A percentile compares a stretch with the other conserved stretches of the same genome.
Evolutionary conservation across 768 basidiomycete species (phyloP).

Genomic region (Leccinum imitatum): DNA sequence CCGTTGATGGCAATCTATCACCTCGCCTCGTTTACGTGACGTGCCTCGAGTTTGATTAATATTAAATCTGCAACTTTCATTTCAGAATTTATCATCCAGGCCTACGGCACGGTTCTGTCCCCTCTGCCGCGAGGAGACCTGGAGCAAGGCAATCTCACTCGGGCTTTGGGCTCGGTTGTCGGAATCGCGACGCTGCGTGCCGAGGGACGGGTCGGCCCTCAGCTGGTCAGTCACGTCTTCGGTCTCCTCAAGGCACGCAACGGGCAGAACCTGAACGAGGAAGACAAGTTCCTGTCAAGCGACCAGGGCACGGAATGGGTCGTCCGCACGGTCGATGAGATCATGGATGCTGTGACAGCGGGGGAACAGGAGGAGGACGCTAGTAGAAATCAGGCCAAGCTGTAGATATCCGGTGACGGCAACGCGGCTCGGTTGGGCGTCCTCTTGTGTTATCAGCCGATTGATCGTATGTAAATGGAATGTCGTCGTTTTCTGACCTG

Average conservation of each 20-base stretch:
- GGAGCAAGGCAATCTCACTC: conserved; percentile 82
- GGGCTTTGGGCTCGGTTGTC: conserved; percentile 80
- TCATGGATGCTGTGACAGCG: conserved; percentile 70
- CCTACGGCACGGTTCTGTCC: conserved; percentile 75
- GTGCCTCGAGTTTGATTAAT: conserved; percentile 34
- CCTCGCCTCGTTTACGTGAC: conserved; percentile 32
- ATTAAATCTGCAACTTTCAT: conserved; percentile 24
- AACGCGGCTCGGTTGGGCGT: conserved; percentile 11
- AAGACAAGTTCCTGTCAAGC: conserved; percentile 77
- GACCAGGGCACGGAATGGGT: conserved; percentile 92
- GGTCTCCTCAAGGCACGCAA: conserved; percentile 84
- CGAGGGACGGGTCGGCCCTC: conserved; percentile 81
- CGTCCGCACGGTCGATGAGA: conserved; percentile 75
- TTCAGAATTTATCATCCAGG: conserved; percentile 83
- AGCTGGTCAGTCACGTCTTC: conserved; percentile 85
- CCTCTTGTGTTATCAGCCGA: conserved; percentile 29
- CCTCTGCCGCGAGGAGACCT: conserved; percentile 67
- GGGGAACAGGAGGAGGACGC: conserved; percentile 36
- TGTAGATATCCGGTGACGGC: conserved; percentile 41
- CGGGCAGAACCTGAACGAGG: conserved; percentile 56
- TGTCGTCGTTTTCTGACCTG: conserved; percentile 15
- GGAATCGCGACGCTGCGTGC: conserved; percentile 84
- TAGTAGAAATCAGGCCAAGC: conserved; percentile 54
- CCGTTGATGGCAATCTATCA: conserved; percentile 29
- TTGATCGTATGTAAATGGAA: conserved; percentile 26